Evolutionary conservation across 208 protist genomes (phyloP).

Genomic region (Polymyxa betae): DNA sequence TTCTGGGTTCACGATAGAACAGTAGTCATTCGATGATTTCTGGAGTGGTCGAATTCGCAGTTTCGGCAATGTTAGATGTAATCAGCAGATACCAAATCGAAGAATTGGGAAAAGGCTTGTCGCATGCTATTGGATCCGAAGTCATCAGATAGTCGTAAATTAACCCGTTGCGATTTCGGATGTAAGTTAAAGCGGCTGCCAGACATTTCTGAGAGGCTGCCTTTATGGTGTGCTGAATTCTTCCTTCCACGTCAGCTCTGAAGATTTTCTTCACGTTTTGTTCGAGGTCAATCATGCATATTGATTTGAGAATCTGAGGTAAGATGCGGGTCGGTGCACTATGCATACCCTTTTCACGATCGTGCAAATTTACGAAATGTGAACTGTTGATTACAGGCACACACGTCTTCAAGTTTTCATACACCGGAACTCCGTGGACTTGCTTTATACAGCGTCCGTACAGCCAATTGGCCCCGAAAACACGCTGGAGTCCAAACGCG

Average conservation of each 20-base stretch:
- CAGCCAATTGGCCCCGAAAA: too few species aligned
- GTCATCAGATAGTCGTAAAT: background rate
- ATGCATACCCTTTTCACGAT: background rate
- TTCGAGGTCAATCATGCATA: background rate
- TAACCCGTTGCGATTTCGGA: background rate
- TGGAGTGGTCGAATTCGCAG: background rate
- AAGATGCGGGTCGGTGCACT: background rate
- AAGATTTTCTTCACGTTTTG: background rate
- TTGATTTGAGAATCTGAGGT: background rate
- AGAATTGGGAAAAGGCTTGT: background rate
- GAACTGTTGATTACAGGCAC: too few species aligned
- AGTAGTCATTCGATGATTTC: too few species aligned
- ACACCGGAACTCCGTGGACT: too few species aligned
- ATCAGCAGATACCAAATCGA: background rate
- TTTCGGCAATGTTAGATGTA: background rate
- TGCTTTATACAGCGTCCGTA: too few species aligned
- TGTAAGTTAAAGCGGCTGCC: background rate
- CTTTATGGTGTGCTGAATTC: background rate
- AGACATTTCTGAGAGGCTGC: background rate
- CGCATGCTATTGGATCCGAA: background rate
- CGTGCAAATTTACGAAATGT: background rate
- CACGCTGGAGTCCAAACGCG: too few species aligned
- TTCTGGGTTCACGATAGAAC: too few species aligned
- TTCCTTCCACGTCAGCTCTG: background rate
- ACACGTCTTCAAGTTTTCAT: too few species aligned